Conservation (phyloP, 768 basidiomycete species). For the Lentinula detonsa region DNA sequence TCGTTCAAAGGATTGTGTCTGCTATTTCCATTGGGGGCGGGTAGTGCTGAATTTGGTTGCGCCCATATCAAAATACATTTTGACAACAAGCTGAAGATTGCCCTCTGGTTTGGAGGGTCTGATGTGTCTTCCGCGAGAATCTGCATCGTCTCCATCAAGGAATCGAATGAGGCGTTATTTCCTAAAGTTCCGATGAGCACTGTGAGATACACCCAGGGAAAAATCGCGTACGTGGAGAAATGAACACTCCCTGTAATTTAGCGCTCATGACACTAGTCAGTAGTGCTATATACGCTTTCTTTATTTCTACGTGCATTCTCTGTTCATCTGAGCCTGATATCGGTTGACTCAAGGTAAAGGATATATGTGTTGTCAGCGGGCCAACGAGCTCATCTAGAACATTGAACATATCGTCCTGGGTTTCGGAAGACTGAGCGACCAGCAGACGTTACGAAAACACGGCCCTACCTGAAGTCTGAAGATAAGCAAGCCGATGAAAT, state of each 20-base stretch:
- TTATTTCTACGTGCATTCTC: constrained; percentile 71
- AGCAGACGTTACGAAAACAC: not conserved
- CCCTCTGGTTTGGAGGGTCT: constrained; percentile 71
- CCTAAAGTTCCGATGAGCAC: constrained; percentile 36
- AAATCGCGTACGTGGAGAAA: constrained; percentile 69
- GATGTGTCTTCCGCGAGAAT: constrained; percentile 68
- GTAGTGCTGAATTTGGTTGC: constrained; percentile 32
- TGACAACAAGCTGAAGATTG: constrained; percentile 75
- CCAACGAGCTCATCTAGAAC: constrained; percentile 88
- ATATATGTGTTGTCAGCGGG: constrained; percentile 81
- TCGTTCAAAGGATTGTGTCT: constrained; percentile 10
- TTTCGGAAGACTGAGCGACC: not conserved
- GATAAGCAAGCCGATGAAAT: constrained; percentile 86
- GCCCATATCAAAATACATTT: constrained; percentile 67
- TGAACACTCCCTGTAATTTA: constrained; percentile 79
- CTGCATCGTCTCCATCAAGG: constrained; percentile 69
- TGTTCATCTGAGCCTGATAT: constrained; percentile 85
- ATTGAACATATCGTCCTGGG: constrained; percentile 75
- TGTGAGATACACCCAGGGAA: not conserved
- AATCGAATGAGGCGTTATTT: constrained; percentile 65
- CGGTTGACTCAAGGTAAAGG: constrained; percentile 72
- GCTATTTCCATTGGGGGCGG: constrained; percentile 27
- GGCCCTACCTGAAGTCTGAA: constrained; percentile 78
- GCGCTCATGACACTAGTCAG: constrained; percentile 76
- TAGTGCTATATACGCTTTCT: constrained; percentile 82